Conservation (phyloP, 768 basidiomycete species). For the Lactarius quietus region DNA sequence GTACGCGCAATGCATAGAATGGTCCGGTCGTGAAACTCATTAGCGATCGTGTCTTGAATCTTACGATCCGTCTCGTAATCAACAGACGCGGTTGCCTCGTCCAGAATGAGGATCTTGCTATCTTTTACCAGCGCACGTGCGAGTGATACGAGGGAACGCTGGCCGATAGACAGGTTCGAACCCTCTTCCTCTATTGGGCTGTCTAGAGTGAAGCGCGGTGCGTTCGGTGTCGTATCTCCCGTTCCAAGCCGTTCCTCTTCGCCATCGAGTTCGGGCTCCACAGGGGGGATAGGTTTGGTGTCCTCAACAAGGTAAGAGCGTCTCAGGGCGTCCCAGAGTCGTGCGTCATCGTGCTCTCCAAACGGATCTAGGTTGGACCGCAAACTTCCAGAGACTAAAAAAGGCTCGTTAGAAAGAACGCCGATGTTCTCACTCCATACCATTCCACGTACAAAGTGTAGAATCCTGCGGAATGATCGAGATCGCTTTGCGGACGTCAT, state of each 20-base stretch:
- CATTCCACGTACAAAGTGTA: constrained; percentile 38
- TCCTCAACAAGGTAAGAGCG: constrained; percentile 78
- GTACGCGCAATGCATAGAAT: constrained; percentile 83
- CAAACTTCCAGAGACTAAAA: constrained; percentile 70
- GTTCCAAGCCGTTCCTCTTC: constrained; percentile 40
- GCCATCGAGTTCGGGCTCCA: constrained; percentile 31
- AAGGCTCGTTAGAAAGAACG: constrained; percentile 22
- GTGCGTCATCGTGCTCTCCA: constrained; percentile 70
- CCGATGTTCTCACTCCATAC: constrained; percentile 39
- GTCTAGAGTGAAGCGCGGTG: constrained; percentile 71
- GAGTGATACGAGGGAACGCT: constrained; percentile 79
- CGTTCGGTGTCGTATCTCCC: constrained; percentile 23
- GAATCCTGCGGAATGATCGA: constrained; percentile 86
- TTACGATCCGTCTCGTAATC: constrained; percentile 88
- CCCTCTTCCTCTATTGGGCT: constrained; percentile 85
- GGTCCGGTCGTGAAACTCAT: constrained; percentile 79
- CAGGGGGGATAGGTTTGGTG: constrained; percentile 28
- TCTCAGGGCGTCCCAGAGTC: constrained; percentile 84
- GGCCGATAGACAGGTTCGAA: constrained; percentile 74
- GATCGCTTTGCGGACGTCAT: constrained; percentile 61
- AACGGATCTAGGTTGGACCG: constrained; percentile 91
- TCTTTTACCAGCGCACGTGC: constrained; percentile 89
- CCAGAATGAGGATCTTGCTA: constrained; percentile 78
- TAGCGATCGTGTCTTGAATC: constrained; percentile 87
- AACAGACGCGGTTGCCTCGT: constrained; percentile 91